phyloP scores from a whole-genome alignment of 257 asterid species.

The Nicotiana benthamiana region DNA sequence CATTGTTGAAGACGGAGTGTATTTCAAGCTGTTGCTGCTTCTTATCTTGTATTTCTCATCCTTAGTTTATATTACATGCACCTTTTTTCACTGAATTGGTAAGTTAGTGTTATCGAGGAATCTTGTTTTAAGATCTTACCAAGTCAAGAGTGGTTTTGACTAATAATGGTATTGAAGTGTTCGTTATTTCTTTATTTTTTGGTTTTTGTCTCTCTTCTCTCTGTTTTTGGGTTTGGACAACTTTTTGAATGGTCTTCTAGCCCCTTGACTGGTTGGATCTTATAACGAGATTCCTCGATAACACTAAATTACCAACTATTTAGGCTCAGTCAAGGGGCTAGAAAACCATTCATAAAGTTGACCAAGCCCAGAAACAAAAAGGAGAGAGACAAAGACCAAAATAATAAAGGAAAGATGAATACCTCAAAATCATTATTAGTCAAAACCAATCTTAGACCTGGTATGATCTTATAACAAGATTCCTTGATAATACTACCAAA shows the following conservation, averaged over 20 bases:
- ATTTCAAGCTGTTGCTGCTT: background rate
- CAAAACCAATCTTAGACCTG: background rate
- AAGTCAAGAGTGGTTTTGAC: conserved; percentile 1
- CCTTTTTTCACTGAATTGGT: background rate
- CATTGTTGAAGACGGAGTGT: background rate
- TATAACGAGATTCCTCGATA: background rate
- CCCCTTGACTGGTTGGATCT: background rate
- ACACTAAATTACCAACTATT: background rate
- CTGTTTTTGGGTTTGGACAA: background rate
- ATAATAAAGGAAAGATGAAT: background rate
- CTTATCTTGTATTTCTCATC: background rate
- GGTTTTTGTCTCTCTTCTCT: background rate
- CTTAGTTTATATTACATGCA: background rate
- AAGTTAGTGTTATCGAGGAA: background rate
- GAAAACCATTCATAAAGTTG: background rate
- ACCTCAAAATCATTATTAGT: background rate
- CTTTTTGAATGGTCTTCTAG: background rate
- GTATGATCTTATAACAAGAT: background rate
- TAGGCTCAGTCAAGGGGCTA: background rate
- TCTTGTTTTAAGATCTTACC: background rate
- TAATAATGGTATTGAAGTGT: background rate
- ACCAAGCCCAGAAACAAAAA: background rate
- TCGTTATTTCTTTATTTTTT: background rate
- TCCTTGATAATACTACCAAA: background rate
- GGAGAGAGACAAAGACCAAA: background rate